Percentiles rank a stretch among this genome's conserved stretches.
Conservation (phyloP, 2,329 filamentous ascomycete species). For the Penicillium fuscoglaucum region DNA sequence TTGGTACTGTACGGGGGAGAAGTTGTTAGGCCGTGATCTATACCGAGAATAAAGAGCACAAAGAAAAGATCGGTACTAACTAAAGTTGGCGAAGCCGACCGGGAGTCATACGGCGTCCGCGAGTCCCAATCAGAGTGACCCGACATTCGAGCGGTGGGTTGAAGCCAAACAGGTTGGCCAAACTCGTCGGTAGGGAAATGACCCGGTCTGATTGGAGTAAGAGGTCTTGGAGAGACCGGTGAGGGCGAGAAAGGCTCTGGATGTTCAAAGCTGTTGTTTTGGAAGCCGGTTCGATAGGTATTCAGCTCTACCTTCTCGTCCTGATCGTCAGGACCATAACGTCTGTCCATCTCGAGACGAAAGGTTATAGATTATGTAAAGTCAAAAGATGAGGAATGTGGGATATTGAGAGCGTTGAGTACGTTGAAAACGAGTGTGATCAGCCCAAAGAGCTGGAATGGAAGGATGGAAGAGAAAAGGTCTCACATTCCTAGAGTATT, state of each 20-base stretch:
- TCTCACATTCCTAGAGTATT: conserved; percentile 1
- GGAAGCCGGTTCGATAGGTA: conserved; percentile 15
- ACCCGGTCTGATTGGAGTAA: conserved; percentile 27
- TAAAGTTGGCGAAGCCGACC: conserved; percentile 34
- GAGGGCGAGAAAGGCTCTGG: conserved; percentile 15
- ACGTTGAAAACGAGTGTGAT: conserved; percentile 19
- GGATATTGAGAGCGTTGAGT: conserved; percentile 4
- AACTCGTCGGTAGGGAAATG: conserved; percentile 26
- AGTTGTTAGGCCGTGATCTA: neutral
- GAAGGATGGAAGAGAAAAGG: conserved; percentile 3
- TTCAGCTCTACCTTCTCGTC: conserved; percentile 33
- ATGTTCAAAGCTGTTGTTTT: conserved; percentile 21
- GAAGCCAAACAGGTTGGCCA: conserved; percentile 23
- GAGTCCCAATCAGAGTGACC: conserved; percentile 20
- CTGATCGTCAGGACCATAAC: conserved; percentile 22
- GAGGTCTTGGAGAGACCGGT: conserved; percentile 19
- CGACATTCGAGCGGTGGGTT: conserved; percentile 21
- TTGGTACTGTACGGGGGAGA: conserved; percentile 20
- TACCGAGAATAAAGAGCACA: neutral
- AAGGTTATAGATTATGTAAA: neutral
- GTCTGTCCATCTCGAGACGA: conserved; percentile 15
- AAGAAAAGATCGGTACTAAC: conserved; percentile 21
- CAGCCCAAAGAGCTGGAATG: conserved; percentile 11
- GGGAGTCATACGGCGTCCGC: conserved; percentile 28
- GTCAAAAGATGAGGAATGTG: conserved; percentile 3